These are phyloP conservation scores for Yarrowia porcina DNA, from an alignment of 805 yeast genomes.

Conservation along the genomic window DNA sequence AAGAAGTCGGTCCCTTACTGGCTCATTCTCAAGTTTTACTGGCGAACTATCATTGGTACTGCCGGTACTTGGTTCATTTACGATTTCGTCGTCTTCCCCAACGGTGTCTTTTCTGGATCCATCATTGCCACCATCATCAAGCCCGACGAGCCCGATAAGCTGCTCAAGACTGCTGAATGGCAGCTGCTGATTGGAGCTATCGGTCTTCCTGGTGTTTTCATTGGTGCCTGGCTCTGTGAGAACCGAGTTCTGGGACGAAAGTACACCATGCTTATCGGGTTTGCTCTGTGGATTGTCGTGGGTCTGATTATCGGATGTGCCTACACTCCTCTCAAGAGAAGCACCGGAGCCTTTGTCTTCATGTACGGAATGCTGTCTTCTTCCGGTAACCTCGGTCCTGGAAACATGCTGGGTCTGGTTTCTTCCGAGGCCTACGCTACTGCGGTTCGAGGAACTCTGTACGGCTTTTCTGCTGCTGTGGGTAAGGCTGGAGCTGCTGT, in stretches of 20 bases:
- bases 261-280: conserved; percentile 68
- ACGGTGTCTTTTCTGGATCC: conserved; percentile 63
- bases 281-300: conserved; percentile 64
- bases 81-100: conserved; percentile 79
- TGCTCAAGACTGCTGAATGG: conserved; percentile 69
- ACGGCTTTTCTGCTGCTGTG: conserved; percentile 73
- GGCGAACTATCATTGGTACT: conserved; percentile 66
- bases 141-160: conserved; percentile 38
- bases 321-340: conserved; percentile 34
- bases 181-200: conserved; percentile 60
- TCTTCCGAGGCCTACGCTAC: conserved; percentile 71
- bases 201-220: conserved; percentile 67
- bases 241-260: conserved; percentile 56
- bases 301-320: conserved; percentile 45
- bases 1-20: conserved; percentile 54
- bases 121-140: conserved; percentile 55
- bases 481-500: conserved; percentile 86
- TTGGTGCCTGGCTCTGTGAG: conserved; percentile 67
- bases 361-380: conserved; percentile 72
- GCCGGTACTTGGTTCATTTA: conserved; percentile 76
- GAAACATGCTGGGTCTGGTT: conserved; percentile 66
- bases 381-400: conserved; percentile 75
- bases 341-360: conserved; percentile 48
- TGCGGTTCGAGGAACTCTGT: conserved; percentile 70
- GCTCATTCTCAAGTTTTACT: conserved; percentile 61